A percentile compares a stretch with the other conserved stretches of the same genome.
phyloP scores from a whole-genome alignment of 495 filamentous ascomycete species.

The Oidiodendron maius region DNA sequence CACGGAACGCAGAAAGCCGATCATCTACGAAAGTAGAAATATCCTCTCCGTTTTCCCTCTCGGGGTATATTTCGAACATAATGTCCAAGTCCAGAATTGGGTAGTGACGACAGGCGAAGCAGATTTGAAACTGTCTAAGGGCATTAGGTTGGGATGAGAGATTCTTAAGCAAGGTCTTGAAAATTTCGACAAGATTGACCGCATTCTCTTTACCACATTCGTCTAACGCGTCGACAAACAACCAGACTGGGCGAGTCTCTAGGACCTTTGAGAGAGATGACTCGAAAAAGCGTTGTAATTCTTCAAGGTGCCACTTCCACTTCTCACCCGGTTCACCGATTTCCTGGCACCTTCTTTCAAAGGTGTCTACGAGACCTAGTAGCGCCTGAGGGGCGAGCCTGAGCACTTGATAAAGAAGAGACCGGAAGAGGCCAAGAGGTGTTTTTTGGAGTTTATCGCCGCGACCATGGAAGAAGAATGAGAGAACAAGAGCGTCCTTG shows the following conservation, averaged over 20 bases:
- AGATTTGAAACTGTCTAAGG: slow-evolving; percentile 27
- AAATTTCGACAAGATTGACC: slow-evolving; percentile 13
- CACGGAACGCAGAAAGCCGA: background rate
- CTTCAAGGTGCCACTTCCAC: slow-evolving; percentile 23
- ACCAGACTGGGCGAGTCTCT: background rate
- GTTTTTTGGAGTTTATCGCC: slow-evolving; percentile 29
- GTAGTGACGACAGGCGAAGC: slow-evolving; percentile 34
- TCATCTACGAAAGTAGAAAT: slow-evolving; percentile 23
- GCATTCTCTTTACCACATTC: slow-evolving; percentile 27
- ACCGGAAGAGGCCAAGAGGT: slow-evolving; percentile 29
- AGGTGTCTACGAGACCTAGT: slow-evolving; percentile 1
- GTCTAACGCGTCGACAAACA: slow-evolving; percentile 28
- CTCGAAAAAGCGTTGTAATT: slow-evolving; percentile 6
- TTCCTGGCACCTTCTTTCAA: slow-evolving; percentile 9
- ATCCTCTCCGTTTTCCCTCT: slow-evolving; percentile 24
- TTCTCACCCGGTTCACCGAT: slow-evolving; percentile 14
- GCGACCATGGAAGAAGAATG: slow-evolving; percentile 35
- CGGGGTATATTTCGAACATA: slow-evolving; percentile 21
- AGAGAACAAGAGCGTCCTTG: slow-evolving; percentile 1
- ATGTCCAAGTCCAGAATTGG: slow-evolving; percentile 20
- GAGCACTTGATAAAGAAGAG: slow-evolving; percentile 31
- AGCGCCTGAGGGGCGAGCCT: slow-evolving; percentile 10
- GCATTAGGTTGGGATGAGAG: background rate
- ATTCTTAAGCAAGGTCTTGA: slow-evolving; percentile 17
- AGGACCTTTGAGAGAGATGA: background rate